These are phyloP conservation scores for Quillaja saponaria DNA, from an alignment of 306 rosid species.

Conservation along the genomic window DNA sequence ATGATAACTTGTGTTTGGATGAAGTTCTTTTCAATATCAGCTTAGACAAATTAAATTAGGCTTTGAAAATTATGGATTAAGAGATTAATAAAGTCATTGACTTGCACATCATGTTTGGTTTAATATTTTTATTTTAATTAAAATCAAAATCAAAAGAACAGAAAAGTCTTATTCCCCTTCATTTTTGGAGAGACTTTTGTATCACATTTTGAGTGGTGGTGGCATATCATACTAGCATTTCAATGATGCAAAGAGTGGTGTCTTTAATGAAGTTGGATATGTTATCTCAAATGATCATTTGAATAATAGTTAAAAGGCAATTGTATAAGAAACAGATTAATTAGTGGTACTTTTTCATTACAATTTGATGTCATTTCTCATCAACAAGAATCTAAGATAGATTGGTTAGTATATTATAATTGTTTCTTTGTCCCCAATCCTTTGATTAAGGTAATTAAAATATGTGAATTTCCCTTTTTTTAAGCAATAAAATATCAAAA, in stretches of 20 bases:
- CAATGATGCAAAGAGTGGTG: constrained; percentile 39
- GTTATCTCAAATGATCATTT: constrained; percentile 19
- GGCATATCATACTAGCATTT: constrained; percentile 5
- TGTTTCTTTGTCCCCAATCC: constrained; percentile 35
- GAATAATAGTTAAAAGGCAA: constrained; percentile 26
- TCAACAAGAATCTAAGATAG: constrained; percentile 46
- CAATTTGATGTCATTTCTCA: constrained; percentile 22
- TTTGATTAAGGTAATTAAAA: constrained; percentile 39
- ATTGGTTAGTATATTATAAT: constrained; percentile 24
- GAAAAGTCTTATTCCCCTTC: constrained; percentile 30
- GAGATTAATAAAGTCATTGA: constrained; percentile 45
- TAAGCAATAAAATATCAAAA: neutral
- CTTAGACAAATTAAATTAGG: constrained; percentile 17
- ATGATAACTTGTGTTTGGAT: constrained; percentile 36
- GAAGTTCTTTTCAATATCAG: constrained; percentile 29
- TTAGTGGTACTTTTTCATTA: constrained; percentile 20
- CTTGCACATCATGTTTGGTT: constrained; percentile 21
- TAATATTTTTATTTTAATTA: neutral
- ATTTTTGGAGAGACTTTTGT: constrained; percentile 31
- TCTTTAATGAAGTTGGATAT: constrained; percentile 24
- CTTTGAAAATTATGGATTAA: constrained; percentile 32
- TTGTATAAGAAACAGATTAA: constrained; percentile 8
- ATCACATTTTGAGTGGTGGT: constrained; percentile 24
- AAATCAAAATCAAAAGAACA: constrained; percentile 1
- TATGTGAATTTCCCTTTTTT: constrained; percentile 32